Conservation (phyloP, 208 protist species). For the Naegleria fowleri region DNA sequence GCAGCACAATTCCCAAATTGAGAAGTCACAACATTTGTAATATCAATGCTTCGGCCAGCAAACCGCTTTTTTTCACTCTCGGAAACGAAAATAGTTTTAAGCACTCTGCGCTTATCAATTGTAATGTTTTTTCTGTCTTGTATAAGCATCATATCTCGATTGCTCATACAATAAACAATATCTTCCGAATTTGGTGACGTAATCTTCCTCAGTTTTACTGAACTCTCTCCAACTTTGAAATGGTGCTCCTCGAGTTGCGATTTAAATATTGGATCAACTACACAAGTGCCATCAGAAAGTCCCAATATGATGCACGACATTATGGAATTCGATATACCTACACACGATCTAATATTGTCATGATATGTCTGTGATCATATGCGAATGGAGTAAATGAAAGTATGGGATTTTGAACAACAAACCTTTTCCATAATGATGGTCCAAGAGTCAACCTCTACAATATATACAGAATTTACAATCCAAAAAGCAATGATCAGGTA, state of each 20-base stretch:
- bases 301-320: neutral
- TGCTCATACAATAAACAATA: neutral
- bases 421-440: neutral
- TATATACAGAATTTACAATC: neutral
- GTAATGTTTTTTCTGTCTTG: neutral
- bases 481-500: neutral
- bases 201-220: neutral
- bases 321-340: neutral
- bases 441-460: neutral
- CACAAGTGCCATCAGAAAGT: neutral
- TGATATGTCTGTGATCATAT: neutral
- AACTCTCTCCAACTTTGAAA: neutral
- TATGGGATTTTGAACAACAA: too few species aligned
- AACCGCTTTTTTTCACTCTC: neutral
- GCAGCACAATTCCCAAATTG: neutral
- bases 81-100: neutral
- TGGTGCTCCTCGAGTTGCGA: neutral
- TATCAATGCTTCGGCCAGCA: neutral
- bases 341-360: neutral
- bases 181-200: neutral
- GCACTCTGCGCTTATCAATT: neutral
- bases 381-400: too few species aligned
- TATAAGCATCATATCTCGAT: neutral
- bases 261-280: neutral
- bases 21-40: neutral